phyloP scores from a whole-genome alignment of 106 monocot genomes.

The Dioscorea zingiberensis region DNA sequence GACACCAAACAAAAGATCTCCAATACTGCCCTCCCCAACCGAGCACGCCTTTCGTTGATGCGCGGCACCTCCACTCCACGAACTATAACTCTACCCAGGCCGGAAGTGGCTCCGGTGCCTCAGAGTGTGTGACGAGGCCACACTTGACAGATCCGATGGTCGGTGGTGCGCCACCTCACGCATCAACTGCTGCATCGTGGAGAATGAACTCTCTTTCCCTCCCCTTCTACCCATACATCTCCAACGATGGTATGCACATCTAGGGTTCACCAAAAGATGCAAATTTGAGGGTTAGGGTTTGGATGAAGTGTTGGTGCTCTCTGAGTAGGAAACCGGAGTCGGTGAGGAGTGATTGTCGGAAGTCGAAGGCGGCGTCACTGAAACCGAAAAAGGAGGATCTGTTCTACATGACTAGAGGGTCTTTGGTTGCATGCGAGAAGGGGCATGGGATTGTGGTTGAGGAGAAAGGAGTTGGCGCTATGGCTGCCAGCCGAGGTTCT shows the following conservation, averaged over 20 bases:
- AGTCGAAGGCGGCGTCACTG: slow-evolving; percentile 20
- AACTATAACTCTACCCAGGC: no score
- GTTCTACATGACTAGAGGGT: slow-evolving; percentile 84
- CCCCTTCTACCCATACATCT: slow-evolving; percentile 8
- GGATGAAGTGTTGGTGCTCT: not conserved
- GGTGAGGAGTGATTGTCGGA: slow-evolving; percentile 40
- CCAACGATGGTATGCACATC: slow-evolving; percentile 15
- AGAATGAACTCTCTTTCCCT: slow-evolving; percentile 25
- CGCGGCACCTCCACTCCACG: no score
- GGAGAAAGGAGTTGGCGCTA: slow-evolving; percentile 23
- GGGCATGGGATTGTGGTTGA: slow-evolving; percentile 27
- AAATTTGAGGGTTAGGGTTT: not conserved
- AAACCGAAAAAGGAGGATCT: slow-evolving; percentile 92
- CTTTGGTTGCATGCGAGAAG: slow-evolving; percentile 17
- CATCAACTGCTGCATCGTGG: slow-evolving; percentile 48
- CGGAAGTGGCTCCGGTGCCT: slow-evolving; percentile 67
- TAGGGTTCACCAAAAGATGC: not conserved
- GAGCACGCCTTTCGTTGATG: no score
- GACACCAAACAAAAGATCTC: no score
- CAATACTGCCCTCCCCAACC: no score
- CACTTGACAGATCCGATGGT: slow-evolving; percentile 28
- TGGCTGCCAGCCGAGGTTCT: slow-evolving; percentile 58
- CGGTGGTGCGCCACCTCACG: no score
- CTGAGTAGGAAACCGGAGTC: slow-evolving; percentile 47
- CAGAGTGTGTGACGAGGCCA: slow-evolving; percentile 39